Base-by-base conservation (phyloP, 306 rosid genomes). In the Gillenia trifoliata region DNA sequence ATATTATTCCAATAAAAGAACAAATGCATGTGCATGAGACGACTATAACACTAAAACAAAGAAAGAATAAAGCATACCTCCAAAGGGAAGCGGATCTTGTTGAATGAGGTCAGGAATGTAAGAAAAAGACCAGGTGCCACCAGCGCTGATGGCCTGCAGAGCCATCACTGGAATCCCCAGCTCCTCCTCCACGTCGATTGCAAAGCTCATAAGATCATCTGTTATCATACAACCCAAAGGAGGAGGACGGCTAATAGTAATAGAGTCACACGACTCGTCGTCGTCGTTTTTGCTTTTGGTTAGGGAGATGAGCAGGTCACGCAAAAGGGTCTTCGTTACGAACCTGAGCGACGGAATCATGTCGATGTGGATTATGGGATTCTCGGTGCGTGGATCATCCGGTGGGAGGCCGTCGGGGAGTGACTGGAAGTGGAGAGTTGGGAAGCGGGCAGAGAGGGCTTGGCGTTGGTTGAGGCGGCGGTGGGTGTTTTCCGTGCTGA, bases 51-150 rank as follows among this genome's bases (percentile, higher is more conserved):
- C 40, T 7, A 36, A 36, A 34, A 36, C 8, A 36, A 36, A 36
- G 38, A 34, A 34, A 34, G 40, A 36, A 36, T 7, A 36, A 36
- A 4, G 40, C 40, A 36, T 7, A 74, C 67, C 56, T 54, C 40
- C 26, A 36, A 77, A 68, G 28, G 80, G 80, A 59, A 77, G 20
- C 62, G 43, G 68, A 38, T 63, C 80, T 19, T 57, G 40, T 28
- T 59, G 47, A 19, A 77, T 49, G 63, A 66, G 71, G 0, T 6
- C 43, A 54, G 71, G 71, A 2, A 66, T 8, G 38, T 54, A 66
- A 1, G 25, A 26, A 26, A 16, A 43, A 26, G 57, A 10, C 23
- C 56, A 43, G 13, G 16, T 5, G 72, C 17, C 26, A 16, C 38
- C 6, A 28, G 38, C 8, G 4, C 25, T 8, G 38, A 8, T 23